These are phyloP conservation scores for Gnomoniopsis sp. DNA, from an alignment of 2,329 filamentous ascomycete species.

Conservation along the genomic window DNA sequence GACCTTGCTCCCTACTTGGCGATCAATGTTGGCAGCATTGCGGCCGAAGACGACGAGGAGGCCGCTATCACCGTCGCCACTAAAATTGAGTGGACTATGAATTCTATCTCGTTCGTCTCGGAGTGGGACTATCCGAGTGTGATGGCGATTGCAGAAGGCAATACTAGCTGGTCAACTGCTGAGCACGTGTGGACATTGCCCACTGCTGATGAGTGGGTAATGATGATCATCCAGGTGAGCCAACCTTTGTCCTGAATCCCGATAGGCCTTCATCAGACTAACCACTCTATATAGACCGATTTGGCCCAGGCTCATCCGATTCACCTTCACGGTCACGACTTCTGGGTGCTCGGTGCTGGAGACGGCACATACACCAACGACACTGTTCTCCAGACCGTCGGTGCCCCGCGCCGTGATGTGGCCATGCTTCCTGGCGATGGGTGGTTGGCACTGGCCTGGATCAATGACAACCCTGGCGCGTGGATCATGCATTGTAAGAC, in stretches of 20 bases:
- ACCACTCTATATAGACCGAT: not conserved
- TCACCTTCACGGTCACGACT: slow-evolving; percentile 11
- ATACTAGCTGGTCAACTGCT: not conserved
- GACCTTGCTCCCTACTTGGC: not conserved
- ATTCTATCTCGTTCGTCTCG: not conserved
- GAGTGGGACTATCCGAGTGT: not conserved
- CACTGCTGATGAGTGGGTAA: not conserved
- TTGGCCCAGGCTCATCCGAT: not conserved
- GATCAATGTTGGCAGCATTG: not conserved
- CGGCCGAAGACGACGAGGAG: not conserved
- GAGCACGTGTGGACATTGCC: not conserved
- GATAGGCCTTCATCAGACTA: no score
- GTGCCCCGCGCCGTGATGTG: slow-evolving; percentile 1
- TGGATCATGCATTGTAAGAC: not conserved
- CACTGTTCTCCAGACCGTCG: not conserved
- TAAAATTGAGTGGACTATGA: not conserved
- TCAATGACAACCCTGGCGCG: slow-evolving; percentile 4
- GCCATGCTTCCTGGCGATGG: slow-evolving; percentile 1
- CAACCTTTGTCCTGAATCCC: no score
- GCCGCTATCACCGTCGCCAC: not conserved
- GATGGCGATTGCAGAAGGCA: not conserved
- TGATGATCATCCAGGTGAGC: not conserved
- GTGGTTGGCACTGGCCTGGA: slow-evolving; percentile 1
- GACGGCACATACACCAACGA: not conserved
- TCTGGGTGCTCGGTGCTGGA: slow-evolving; percentile 1